These are phyloP conservation scores for Pichia nakasei DNA, from an alignment of 805 yeast species.

Conservation along the genomic window DNA sequence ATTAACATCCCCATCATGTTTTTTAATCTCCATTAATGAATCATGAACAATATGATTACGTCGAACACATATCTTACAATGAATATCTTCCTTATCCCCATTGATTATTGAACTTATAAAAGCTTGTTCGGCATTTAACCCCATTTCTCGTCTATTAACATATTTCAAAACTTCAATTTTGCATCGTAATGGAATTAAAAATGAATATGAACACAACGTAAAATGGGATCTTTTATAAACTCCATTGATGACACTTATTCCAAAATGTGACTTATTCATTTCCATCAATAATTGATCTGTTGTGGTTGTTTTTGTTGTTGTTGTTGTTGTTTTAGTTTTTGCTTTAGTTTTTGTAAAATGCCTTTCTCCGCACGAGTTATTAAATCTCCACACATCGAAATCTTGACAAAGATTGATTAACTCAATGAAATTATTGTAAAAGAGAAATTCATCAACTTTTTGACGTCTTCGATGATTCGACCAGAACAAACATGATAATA, in stretches of 20 bases:
- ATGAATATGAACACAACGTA: conserved; percentile 78
- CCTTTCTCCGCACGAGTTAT: conserved; percentile 19
- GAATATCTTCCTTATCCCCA: conserved; percentile 53
- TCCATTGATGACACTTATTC: conserved; percentile 24
- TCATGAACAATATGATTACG: conserved; percentile 63
- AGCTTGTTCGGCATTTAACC: conserved; percentile 81
- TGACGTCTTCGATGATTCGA: conserved; percentile 36
- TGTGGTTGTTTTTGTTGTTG: no score
- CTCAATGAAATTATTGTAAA: conserved; percentile 79
- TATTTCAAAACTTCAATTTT: conserved; percentile 75
- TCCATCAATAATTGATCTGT: conserved; percentile 37
- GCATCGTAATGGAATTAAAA: conserved; percentile 69
- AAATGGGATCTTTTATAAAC: conserved; percentile 25
- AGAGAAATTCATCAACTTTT: conserved; percentile 33
- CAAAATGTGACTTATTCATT: conserved; percentile 24
- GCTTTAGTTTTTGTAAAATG: no score
- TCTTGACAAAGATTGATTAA: conserved; percentile 69
- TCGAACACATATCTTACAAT: conserved; percentile 60
- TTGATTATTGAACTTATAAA: conserved; percentile 61
- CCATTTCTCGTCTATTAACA: conserved; percentile 77
- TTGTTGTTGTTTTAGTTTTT: no score
- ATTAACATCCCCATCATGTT: conserved; percentile 50
- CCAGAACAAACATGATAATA: conserved; percentile 44
- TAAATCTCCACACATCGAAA: conserved; percentile 74
- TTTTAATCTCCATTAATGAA: conserved; percentile 56